These are phyloP conservation scores for Clarireedia sp. DNA, from an alignment of 2,329 filamentous ascomycete genomes.

Conservation along the genomic window DNA sequence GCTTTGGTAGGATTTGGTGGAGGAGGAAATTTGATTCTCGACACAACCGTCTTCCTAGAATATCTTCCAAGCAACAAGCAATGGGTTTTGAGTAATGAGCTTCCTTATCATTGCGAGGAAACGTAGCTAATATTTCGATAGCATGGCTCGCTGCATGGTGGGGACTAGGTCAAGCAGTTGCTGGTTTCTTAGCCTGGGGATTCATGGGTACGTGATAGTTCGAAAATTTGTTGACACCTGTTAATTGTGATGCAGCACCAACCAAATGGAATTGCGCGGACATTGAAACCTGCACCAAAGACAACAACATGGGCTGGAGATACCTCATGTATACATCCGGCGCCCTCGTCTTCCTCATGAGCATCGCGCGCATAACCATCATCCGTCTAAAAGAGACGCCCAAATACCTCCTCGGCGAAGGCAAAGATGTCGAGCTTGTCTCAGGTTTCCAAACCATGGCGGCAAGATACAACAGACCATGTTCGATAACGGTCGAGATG, in stretches of 20 bases:
- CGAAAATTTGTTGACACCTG: neutral
- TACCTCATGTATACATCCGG: slow-evolving; percentile 48
- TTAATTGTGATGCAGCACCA: slow-evolving; percentile 23
- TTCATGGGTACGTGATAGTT: slow-evolving; percentile 17
- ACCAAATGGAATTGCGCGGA: slow-evolving; percentile 38
- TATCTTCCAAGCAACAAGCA: slow-evolving; percentile 50
- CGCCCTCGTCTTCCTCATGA: slow-evolving; percentile 45
- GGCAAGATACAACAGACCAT: slow-evolving; percentile 43
- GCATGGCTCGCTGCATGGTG: slow-evolving; percentile 51
- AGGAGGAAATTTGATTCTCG: slow-evolving; percentile 51
- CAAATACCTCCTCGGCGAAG: slow-evolving; percentile 47
- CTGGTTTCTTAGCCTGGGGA: slow-evolving; percentile 26
- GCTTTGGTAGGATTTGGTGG: slow-evolving; percentile 55
- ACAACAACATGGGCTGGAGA: slow-evolving; percentile 49
- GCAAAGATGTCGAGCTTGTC: slow-evolving; percentile 43
- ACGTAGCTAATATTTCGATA: slow-evolving; percentile 9
- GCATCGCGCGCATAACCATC: slow-evolving; percentile 43
- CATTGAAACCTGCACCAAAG: slow-evolving; percentile 35
- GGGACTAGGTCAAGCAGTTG: slow-evolving; percentile 32
- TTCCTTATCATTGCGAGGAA: neutral
- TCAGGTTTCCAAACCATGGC: slow-evolving; percentile 42
- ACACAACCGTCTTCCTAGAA: slow-evolving; percentile 46
- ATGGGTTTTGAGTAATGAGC: slow-evolving; percentile 46
- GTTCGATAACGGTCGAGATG: slow-evolving; percentile 41
- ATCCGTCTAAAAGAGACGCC: slow-evolving; percentile 48